Conservation (phyloP, 768 basidiomycete genomes). For the Mrakia hoshinonis region DNA sequence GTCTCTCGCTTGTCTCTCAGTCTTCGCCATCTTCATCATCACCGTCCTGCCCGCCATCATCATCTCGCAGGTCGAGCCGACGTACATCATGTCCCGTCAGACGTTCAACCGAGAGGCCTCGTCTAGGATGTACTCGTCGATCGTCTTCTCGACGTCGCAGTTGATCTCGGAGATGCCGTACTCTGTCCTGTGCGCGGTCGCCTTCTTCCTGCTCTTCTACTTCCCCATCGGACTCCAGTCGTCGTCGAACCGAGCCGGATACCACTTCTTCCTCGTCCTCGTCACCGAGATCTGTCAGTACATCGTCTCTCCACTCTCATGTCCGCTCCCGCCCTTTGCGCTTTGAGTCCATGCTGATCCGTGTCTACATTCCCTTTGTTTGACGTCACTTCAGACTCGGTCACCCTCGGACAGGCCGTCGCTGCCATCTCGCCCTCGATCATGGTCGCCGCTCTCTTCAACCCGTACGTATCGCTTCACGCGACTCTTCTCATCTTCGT, state of each 20-base stretch:
- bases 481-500: too few relatives aligned
- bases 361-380: too few relatives aligned
- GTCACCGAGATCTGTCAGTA: constrained; percentile 66
- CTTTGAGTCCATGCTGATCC: too few relatives aligned
- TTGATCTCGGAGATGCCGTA: constrained; percentile 73
- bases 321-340: too few relatives aligned
- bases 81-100: constrained; percentile 65
- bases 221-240: constrained; percentile 45
- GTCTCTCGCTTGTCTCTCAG: constrained; percentile 28
- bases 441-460: constrained; percentile 38
- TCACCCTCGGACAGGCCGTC: constrained; percentile 50
- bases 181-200: constrained; percentile 57
- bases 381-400: too few relatives aligned
- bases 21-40: constrained; percentile 57
- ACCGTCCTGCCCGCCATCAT: constrained; percentile 62
- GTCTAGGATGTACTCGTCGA: constrained; percentile 75
- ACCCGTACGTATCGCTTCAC: too few relatives aligned
- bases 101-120: constrained; percentile 54
- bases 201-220: constrained; percentile 62
- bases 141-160: constrained; percentile 46
- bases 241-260: constrained; percentile 45
- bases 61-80: constrained; percentile 70
- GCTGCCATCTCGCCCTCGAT: constrained; percentile 20
- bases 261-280: constrained; percentile 60
- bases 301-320: too few relatives aligned